A percentile compares a stretch with the other conserved stretches of the same genome.
These are phyloP conservation scores for Acanthamoeba royreba DNA, from an alignment of 208 protist genomes.

Conservation along the genomic window DNA sequence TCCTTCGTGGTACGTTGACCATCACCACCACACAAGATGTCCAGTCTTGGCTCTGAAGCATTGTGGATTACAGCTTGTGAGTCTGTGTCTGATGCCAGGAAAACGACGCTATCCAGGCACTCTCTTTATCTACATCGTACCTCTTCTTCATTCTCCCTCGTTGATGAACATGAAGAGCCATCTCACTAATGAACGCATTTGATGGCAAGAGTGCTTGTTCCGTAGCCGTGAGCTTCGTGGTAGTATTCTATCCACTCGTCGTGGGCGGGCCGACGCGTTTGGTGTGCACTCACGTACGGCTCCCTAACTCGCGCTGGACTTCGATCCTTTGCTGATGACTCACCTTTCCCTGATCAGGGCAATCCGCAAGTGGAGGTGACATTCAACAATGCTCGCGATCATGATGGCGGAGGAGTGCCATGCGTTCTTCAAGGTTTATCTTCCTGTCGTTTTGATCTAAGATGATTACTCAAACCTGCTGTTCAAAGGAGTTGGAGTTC, in stretches of 20 bases:
- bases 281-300: conserved; percentile 10
- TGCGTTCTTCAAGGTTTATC: conserved; percentile 18
- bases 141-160: no score
- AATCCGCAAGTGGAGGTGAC: background rate
- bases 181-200: no score
- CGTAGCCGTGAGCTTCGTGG: background rate
- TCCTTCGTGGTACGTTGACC: no score
- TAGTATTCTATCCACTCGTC: background rate
- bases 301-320: no score
- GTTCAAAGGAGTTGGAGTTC: background rate
- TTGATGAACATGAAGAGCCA: no score
- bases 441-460: no score
- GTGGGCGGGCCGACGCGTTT: background rate
- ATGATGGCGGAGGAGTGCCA: background rate
- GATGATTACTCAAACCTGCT: no score
- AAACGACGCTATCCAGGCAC: background rate
- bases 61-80: background rate
- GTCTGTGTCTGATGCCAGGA: background rate
- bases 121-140: background rate
- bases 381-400: conserved; percentile 2
- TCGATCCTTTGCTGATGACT: no score
- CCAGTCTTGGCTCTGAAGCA: no score
- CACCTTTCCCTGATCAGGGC: background rate
- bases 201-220: no score
- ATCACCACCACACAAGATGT: no score